phyloP scores from a whole-genome alignment of 129 eudicot species.

The Flaveria robusta region DNA sequence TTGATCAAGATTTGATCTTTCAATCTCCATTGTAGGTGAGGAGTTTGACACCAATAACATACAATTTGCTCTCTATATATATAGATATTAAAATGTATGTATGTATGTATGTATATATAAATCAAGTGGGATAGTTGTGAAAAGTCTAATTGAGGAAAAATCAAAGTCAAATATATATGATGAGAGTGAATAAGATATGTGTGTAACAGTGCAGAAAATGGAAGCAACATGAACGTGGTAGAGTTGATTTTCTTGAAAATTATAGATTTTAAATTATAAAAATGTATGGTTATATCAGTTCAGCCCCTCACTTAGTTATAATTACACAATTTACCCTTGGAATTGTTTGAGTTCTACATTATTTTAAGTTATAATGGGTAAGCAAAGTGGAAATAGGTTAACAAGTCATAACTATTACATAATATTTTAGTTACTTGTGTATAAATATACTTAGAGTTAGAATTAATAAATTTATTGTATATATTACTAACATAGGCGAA shows the following conservation, averaged over 20 bases:
- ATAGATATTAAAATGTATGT: not conserved
- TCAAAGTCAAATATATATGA: constrained; percentile 46
- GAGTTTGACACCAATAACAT: constrained; percentile 27
- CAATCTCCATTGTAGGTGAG: constrained; percentile 38
- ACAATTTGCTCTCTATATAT: not conserved
- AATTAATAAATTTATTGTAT: no score
- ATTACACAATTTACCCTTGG: constrained; percentile 19
- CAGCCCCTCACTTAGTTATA: constrained; percentile 15
- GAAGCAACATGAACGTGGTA: constrained; percentile 43
- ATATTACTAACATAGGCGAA: no score
- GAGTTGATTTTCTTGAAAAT: constrained; percentile 34
- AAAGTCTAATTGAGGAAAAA: constrained; percentile 40
- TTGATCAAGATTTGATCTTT: constrained; percentile 38
- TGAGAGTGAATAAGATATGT: constrained; percentile 31
- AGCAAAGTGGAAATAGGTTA: no score
- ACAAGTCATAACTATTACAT: no score
- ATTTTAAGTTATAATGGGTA: not conserved
- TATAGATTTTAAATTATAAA: not conserved
- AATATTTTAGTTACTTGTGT: not conserved
- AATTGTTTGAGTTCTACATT: not conserved
- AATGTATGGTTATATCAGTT: not conserved
- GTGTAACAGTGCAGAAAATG: constrained; percentile 37
- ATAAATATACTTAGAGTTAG: no score
- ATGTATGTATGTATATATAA: not conserved
- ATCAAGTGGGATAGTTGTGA: constrained; percentile 23